Base-by-base conservation (phyloP, 805 yeast genomes). In the Ascoidea tarda region DNA sequence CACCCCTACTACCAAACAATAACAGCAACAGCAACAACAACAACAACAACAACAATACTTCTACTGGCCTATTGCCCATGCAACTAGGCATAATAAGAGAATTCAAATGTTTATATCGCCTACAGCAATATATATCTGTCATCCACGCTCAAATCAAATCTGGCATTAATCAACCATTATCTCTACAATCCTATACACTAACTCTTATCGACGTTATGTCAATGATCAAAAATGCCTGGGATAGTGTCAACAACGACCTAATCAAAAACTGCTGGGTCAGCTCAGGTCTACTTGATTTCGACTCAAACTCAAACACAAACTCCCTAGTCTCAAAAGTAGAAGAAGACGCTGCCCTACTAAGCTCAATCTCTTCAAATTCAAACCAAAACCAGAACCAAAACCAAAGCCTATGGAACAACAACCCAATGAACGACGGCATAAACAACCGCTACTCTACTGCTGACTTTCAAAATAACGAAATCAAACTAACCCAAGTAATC, bases 71-170 rank as follows among this genome's bases (percentile, higher is more conserved):
- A 59, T 62, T 79, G 42, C 86, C 86, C 6, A 78, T 79, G 70
- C 76, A 73, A 54, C 79, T 81, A 73, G 87, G 87, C 3, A 76
- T 81, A 4, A 69, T 77, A 46, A 79, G 78, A 54, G 86, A 81
- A 58, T 77, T 81, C 60, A 79, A 78, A 59, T 70, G 79, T 12
- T 65, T 76, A 49, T 81, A 76, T 58, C 70, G 87, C 53, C 66
- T 77, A 5, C 79, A 76, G 54, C 86, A 81, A 56, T 81, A 79
- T 56, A 65, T 65, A 32, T 48, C 55, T 8, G 46, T 57, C 10
- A 46, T 51, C n/a, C 59, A 58, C 21, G 33, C 59, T 6, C 59
- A 55, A 46, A 46, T 55, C 51, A 60, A 58, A 52, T 55, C 54
- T 6, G 58, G 53, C 28, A 54, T 57, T 45, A 54, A 51, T 14